Evolutionary conservation across 2,329 filamentous ascomycete species (phyloP), one percentile per base, ranked within the genome.

Genomic region (Macrophomina pseudophaseolina): DNA sequence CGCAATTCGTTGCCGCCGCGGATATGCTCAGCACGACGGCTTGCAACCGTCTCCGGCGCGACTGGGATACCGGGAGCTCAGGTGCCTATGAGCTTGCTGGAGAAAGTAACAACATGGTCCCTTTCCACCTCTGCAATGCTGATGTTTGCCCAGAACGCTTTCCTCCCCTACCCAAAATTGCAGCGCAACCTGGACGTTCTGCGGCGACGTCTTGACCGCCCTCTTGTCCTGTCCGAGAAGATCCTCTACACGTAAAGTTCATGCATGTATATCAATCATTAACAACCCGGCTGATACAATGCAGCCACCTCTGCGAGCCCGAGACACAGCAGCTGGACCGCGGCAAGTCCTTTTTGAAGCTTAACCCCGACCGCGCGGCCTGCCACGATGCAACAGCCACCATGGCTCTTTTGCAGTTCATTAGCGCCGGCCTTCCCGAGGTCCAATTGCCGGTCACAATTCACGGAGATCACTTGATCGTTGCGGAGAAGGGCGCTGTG

Each of bases 321-420:
- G 71, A 73, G 0, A 70, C 74, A 5, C 66, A 77, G 5, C 69
- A 72, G 1, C 79, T 81, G 18, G 66, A 74, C n/a, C 72, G 78
- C 6, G 79, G 79, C 3, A 75, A 76, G 51, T 80, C 79, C 1
- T 76, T 79, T 14, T 66, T 81, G 0, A 75, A 76, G 16, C 66
- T 81, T 4, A 71, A 73, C 5, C 79, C 80, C 0, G 78, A 80
- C 42, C 71, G 79, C 1, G 78, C 80, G n/a, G 80, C 79, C 1
- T 80, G 78, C 38, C 79, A 81, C 40, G 80, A 81, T 73, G 80
- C 79, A 2, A 80, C 79, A 0, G 80, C 79, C 1, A 80, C 78
- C 5, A 81, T 81, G 80, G 80, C 80, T 1, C 66, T 80, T 11
- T 69, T 81, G 1, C 79, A 81, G 60, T 81, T 81, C 68, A 81